These are phyloP conservation scores for Paramecium tetraurelia DNA, from an alignment of 73 alveolate species.

Conservation along the genomic window DNA sequence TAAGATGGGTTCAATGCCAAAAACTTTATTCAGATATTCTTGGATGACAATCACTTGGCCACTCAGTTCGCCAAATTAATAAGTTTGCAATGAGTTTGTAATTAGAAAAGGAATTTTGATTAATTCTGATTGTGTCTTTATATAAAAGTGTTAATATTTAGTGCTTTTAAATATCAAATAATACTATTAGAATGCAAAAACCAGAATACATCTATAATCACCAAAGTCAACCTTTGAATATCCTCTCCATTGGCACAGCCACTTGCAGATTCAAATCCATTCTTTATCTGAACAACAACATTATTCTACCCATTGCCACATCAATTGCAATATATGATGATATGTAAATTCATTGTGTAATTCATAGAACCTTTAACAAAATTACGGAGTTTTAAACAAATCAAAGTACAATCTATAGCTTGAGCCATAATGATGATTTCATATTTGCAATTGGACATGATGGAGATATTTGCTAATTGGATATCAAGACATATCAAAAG, in stretches of 20 bases:
- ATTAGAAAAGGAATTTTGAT: background rate
- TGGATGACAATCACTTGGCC: background rate
- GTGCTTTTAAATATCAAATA: background rate
- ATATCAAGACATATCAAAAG: background rate
- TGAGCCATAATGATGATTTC: background rate
- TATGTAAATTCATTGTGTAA: background rate
- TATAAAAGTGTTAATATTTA: background rate
- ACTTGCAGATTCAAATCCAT: slow-evolving; percentile 20
- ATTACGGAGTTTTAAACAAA: background rate
- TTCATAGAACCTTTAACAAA: background rate
- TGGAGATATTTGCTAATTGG: slow-evolving; percentile 8
- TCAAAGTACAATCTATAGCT: slow-evolving; percentile 14
- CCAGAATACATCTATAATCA: slow-evolving; percentile 12
- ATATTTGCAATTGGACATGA: slow-evolving; percentile 14
- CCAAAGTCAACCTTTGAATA: background rate
- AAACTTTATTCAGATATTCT: background rate
- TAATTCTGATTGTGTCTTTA: background rate
- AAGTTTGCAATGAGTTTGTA: background rate
- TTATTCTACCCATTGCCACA: background rate
- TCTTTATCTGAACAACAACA: background rate
- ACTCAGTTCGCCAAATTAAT: background rate
- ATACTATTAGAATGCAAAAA: background rate
- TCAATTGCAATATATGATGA: background rate
- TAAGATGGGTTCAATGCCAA: background rate
- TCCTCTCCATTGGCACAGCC: background rate